Base-by-base conservation (phyloP, 352 stramenopile species). In the Globisporangium sylvaticum region DNA sequence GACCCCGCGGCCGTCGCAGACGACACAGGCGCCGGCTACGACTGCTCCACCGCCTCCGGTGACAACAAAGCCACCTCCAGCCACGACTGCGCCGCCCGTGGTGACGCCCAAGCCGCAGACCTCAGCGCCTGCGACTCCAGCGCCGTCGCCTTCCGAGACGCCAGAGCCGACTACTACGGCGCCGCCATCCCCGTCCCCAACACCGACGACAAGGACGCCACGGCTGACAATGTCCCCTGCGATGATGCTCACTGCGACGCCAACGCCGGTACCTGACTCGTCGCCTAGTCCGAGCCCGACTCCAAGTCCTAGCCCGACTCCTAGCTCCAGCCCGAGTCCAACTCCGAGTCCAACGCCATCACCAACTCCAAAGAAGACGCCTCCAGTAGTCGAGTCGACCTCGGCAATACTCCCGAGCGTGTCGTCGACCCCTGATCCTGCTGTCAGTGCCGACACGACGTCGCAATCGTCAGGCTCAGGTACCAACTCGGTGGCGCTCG, bases 401-500 rank as follows among this genome's bases (percentile, higher is more conserved):
- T 64, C 64, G 2, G 58, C 58, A 22, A 50, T 68, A 34, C 58
- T 59, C 7, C 56, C 56, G 55, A 39, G 31, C 14, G 66, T 25
- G 44, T 14, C 27, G 14, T 58, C 55, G 55, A 53, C 61, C 27
- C 31, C 57, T 24, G 65, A 58, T 32, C 42, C 63, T n/a, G 75
- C 80, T 18, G 64, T 79, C 15, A 67, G 75, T 39, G 69, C 78
- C 4, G 75, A 82, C 57, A 74, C 71, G 6, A 72, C 78, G 1
- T 63, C 73, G 20, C 65, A 69, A 0, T 55, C 62, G 2, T 61
- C 60, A 9, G 54, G 58, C 5, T 65, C 64, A 0, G 69, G 66
- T 22, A 78, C 70, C 27, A 81, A 63, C 37, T 76, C 80, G 1
- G 29, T 80, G 10, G 73, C 72, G 64, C 69, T 91, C 10, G 78